A percentile compares a stretch with the other conserved stretches of the same genome.
phyloP scores from a whole-genome alignment of 192 early-diverging fungal species.

The Coemansia sp. region DNA sequence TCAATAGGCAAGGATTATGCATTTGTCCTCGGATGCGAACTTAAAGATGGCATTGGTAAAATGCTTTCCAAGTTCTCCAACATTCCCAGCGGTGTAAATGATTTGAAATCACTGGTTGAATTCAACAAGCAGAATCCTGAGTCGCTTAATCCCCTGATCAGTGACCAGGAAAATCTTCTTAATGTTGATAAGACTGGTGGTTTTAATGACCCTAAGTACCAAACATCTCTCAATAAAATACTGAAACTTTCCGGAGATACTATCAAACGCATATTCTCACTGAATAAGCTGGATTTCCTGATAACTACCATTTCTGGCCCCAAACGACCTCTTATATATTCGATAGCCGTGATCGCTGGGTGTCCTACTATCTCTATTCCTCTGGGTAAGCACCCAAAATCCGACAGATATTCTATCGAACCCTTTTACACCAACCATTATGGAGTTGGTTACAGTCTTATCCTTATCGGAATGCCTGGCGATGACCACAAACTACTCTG shows the following conservation, averaged over 20 bases:
- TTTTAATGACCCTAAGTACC: background rate
- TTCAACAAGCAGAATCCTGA: slow-evolving; percentile 7
- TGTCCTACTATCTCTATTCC: slow-evolving; percentile 8
- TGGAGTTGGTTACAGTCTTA: slow-evolving; percentile 8
- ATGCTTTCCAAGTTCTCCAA: slow-evolving; percentile 7
- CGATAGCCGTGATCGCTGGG: background rate
- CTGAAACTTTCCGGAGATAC: background rate
- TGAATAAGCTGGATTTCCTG: background rate
- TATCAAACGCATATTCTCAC: background rate
- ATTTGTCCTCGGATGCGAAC: background rate
- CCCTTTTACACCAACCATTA: slow-evolving; percentile 1
- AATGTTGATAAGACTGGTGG: background rate
- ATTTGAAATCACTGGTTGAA: slow-evolving; percentile 3
- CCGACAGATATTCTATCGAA: background rate
- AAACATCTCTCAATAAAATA: background rate
- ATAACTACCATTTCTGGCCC: background rate
- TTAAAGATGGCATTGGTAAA: slow-evolving; percentile 7
- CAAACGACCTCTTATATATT: background rate
- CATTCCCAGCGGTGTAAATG: slow-evolving; percentile 5
- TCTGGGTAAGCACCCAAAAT: slow-evolving; percentile 2
- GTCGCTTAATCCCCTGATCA: slow-evolving; percentile 6
- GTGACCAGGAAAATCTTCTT: background rate
- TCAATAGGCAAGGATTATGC: background rate
- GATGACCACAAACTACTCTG: slow-evolving; percentile 15
- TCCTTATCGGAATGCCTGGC: slow-evolving; percentile 10